phyloP scores from a whole-genome alignment of 2,329 filamentous ascomycete genomes.

The Sarocladium kiliense region DNA sequence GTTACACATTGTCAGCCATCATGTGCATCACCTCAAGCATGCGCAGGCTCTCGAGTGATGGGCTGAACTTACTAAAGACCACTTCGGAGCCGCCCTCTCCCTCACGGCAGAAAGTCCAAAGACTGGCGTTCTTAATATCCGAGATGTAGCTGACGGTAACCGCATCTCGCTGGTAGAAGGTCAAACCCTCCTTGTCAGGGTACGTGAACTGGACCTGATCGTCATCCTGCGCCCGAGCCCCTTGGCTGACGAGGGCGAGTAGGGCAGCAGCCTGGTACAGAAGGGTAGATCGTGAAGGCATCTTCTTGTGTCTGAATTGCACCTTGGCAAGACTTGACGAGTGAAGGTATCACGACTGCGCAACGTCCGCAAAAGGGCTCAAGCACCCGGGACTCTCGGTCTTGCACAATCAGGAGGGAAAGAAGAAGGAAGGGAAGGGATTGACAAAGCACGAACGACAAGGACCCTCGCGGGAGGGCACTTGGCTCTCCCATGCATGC shows the following conservation, averaged over 20 bases:
- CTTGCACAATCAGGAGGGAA: not conserved
- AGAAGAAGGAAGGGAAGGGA: not conserved
- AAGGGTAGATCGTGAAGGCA: not conserved
- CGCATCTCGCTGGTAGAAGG: conserved; percentile 12
- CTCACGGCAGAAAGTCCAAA: conserved; percentile 13
- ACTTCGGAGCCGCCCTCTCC: conserved; percentile 1
- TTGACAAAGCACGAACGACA: not conserved
- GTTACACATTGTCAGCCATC: not conserved
- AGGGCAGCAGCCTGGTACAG: not conserved
- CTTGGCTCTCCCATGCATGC: not conserved
- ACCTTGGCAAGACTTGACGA: not conserved
- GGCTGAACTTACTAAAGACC: conserved; percentile 8
- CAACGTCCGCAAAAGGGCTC: conserved; percentile 1
- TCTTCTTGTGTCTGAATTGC: not conserved
- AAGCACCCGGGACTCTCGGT: not conserved
- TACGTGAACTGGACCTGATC: conserved; percentile 9
- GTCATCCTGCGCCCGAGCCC: not conserved
- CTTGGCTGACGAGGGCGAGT: not conserved
- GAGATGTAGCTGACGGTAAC: conserved; percentile 13
- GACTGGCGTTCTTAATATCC: conserved; percentile 7
- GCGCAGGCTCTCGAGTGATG: too few species aligned
- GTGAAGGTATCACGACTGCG: not conserved
- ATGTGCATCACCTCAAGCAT: too few species aligned
- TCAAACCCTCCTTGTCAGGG: conserved; percentile 10
- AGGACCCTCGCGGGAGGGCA: not conserved